Evolutionary conservation across 2,329 filamentous ascomycete species (phyloP), one percentile per base, ranked within the genome.

Genomic region (Thelonectria rubi): DNA sequence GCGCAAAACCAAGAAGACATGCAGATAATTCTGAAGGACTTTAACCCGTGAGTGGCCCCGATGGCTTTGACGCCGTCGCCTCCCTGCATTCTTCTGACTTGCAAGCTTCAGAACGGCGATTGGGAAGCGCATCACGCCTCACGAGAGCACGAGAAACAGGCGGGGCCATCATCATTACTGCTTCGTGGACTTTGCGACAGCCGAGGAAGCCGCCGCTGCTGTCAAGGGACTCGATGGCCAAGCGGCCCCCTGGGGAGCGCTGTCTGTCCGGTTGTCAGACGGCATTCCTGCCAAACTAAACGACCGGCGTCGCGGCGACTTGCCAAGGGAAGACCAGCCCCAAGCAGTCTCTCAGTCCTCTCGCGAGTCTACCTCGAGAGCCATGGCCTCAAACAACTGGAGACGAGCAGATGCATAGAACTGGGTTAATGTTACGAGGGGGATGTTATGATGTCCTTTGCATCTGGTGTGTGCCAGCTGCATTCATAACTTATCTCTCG

Each of bases 101-200:
- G 2, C 5, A n/a, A n/a, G n/a, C 1, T 2, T 7, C 15, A 69
- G 65, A 3, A 42, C 49, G 15, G 66, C 65, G 1, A 78, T 84
- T 48, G 78, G 82, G 65, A 84, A 84, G 66, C 77, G 82, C 17
- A 89, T 85, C 79, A 88, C 82, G 48, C 86, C 82, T 64, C 87
- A 80, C 72, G 86, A 78, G 69, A 86, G 75, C 69, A 88, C 81
- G 60, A 78, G 77, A 24, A 73, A 78, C n/a, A 78, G 79, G 42
- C 77, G 80, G 0, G 86, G 85, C 30, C 82, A 86, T 64, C 81
- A 87, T 69, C 84, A 89, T 75, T 90, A 87, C 74, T 86, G 86
- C 67, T 90, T 90, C 61, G 85, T 90, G n/a, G 87, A 90, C 68
- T 82, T 90, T 58, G 78, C 77, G 49, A 84, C 80, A 6, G 72